These are phyloP conservation scores for Mycena haematopus DNA, from an alignment of 768 basidiomycete genomes.

Conservation along the genomic window DNA sequence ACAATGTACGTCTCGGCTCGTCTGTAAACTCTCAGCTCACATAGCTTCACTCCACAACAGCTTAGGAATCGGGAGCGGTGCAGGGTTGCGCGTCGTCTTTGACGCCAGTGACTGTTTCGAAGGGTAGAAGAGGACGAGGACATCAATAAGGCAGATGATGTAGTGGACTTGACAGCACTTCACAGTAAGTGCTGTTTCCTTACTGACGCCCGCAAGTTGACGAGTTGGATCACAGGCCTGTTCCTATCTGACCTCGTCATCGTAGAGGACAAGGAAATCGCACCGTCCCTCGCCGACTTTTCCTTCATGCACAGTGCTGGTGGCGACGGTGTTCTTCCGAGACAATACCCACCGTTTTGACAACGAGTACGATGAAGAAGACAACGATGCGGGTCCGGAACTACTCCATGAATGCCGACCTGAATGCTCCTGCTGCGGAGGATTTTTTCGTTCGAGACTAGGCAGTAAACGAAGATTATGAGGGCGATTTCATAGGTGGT, in stretches of 20 bases:
- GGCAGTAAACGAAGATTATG: conserved; percentile 55
- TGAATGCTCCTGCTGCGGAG: conserved; percentile 47
- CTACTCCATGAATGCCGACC: conserved; percentile 51
- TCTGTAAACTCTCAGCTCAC: conserved; percentile 22
- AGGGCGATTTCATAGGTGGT: conserved; percentile 44
- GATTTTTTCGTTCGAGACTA: conserved; percentile 76
- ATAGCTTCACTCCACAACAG: conserved; percentile 45
- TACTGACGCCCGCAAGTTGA: background rate
- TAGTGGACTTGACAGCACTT: conserved; percentile 67
- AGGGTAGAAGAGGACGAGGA: conserved; percentile 82
- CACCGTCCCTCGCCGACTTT: conserved; percentile 81
- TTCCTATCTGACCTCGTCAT: conserved; percentile 75
- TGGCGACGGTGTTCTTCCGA: conserved; percentile 60
- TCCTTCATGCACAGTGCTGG: conserved; percentile 73
- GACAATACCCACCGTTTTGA: conserved; percentile 53
- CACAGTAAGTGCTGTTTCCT: conserved; percentile 49
- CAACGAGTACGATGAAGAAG: conserved; percentile 53
- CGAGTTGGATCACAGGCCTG: conserved; percentile 48
- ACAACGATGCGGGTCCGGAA: conserved; percentile 43
- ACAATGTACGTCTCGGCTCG: conserved; percentile 74
- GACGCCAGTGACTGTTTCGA: conserved; percentile 91
- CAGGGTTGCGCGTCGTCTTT: conserved; percentile 89
- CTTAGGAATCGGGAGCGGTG: conserved; percentile 77
- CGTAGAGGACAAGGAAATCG: conserved; percentile 75
- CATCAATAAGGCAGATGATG: conserved; percentile 71